A percentile compares a stretch with the other conserved stretches of the same genome.
phyloP scores from a whole-genome alignment of 1,284 basidiomycete genomes.

The Porogramme epimiltina region DNA sequence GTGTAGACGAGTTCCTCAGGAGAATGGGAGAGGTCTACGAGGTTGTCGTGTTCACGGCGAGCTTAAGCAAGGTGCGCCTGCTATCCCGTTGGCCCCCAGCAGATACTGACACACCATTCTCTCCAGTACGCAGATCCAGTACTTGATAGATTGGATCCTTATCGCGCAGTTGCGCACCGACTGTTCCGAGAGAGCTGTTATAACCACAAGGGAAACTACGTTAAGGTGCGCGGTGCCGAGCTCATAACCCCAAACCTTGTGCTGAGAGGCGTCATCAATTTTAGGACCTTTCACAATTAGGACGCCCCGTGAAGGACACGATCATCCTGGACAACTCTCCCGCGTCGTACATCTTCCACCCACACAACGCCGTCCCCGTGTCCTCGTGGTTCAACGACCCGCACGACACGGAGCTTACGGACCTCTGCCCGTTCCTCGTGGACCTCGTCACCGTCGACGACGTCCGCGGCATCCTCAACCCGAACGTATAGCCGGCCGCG shows the following conservation, averaged over 20 bases:
- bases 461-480: constrained; percentile 89
- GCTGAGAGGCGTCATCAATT: no score
- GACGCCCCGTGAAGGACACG: constrained; percentile 87
- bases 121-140: constrained; percentile 99
- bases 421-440: constrained; percentile 89
- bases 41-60: constrained; percentile 97
- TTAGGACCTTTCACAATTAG: constrained; percentile 95
- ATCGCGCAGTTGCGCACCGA: constrained; percentile 90
- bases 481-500: constrained; percentile 38
- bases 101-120: neutral
- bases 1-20: constrained; percentile 95
- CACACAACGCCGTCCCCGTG: constrained; percentile 97
- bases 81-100: neutral
- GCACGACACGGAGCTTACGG: constrained; percentile 95
- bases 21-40: constrained; percentile 99
- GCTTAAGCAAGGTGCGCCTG: constrained; percentile 83
- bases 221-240: constrained; percentile 92
- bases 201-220: constrained; percentile 98
- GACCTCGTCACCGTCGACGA: constrained; percentile 87
- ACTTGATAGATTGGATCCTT: constrained; percentile 92
- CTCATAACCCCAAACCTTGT: no score
- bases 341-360: constrained; percentile 98
- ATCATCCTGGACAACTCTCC: constrained; percentile 99
- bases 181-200: constrained; percentile 98
- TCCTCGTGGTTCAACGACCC: constrained; percentile 99